A percentile compares a stretch with the other conserved stretches of the same genome.
These are phyloP conservation scores for Potentilla sterilis DNA, from an alignment of 306 rosid genomes.

Conservation along the genomic window DNA sequence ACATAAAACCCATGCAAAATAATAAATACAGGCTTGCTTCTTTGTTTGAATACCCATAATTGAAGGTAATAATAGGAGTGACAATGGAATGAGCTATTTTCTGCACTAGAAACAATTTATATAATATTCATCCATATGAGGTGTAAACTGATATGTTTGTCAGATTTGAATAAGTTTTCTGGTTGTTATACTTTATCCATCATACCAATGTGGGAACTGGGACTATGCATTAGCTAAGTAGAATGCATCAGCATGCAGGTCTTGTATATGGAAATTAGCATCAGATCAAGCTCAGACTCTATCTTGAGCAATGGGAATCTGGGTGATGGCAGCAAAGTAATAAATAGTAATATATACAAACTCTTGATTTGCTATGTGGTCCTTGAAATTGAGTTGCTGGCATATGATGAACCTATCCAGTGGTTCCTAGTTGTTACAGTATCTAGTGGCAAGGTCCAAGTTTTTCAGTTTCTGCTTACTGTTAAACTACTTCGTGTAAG, in stretches of 20 bases:
- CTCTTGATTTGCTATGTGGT: constrained; percentile 15
- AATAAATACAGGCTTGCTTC: constrained; percentile 7
- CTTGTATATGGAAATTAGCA: not conserved
- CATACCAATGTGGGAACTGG: not conserved
- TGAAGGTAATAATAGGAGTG: constrained; percentile 7
- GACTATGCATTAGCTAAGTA: constrained; percentile 8
- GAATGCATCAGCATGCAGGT: not conserved
- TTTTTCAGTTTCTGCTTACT: not conserved
- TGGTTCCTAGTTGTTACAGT: constrained; percentile 9
- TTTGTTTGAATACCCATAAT: constrained; percentile 19
- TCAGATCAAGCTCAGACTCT: not conserved
- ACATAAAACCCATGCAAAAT: constrained; percentile 15
- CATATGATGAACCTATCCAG: constrained; percentile 4
- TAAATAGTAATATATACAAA: not conserved
- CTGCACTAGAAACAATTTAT: not conserved
- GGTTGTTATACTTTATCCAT: constrained; percentile 3
- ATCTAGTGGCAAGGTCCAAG: not conserved
- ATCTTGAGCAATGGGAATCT: constrained; percentile 10
- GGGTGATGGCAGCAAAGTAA: constrained; percentile 5
- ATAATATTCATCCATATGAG: not conserved
- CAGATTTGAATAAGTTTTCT: not conserved
- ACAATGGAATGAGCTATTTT: constrained; percentile 26
- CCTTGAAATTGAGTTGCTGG: constrained; percentile 9
- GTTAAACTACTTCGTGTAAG: not conserved
- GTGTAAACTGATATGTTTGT: not conserved